These are phyloP conservation scores for Ophiocordyceps unilateralis DNA, from an alignment of 2,329 filamentous ascomycete genomes.

Conservation along the genomic window DNA sequence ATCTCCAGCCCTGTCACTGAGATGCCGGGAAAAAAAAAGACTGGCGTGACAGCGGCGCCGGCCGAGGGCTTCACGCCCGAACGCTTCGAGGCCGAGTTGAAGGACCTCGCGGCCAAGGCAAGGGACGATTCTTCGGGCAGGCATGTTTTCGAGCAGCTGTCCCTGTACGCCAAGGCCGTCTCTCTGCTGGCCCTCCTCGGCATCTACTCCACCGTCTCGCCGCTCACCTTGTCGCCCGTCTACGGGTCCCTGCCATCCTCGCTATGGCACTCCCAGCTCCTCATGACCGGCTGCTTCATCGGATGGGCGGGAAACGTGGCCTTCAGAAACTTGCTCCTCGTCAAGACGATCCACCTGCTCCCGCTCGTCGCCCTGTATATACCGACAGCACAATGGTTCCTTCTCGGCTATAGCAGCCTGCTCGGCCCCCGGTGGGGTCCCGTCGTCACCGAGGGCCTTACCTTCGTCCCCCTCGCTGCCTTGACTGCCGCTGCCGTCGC, in stretches of 20 bases:
- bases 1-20: neutral
- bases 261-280: constrained; percentile 50
- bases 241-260: constrained; percentile 72
- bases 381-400: constrained; percentile 52
- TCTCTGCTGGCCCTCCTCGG: constrained; percentile 24
- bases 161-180: constrained; percentile 18
- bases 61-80: constrained; percentile 26
- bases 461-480: constrained; percentile 51
- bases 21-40: neutral
- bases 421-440: constrained; percentile 60
- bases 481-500: constrained; percentile 47
- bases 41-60: constrained; percentile 4
- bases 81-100: constrained; percentile 36
- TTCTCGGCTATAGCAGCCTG: constrained; percentile 47
- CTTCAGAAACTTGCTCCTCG: constrained; percentile 25
- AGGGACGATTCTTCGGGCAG: constrained; percentile 14
- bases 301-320: constrained; percentile 55
- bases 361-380: constrained; percentile 62
- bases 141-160: constrained; percentile 17
- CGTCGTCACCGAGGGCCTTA: constrained; percentile 53
- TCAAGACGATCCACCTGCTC: constrained; percentile 35
- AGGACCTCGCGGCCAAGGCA: constrained; percentile 28
- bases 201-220: constrained; percentile 51
- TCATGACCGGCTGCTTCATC: constrained; percentile 48
- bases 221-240: constrained; percentile 65